Base-by-base conservation (phyloP, 1,284 basidiomycete species). In the Ceratobasidium sp. region DNA sequence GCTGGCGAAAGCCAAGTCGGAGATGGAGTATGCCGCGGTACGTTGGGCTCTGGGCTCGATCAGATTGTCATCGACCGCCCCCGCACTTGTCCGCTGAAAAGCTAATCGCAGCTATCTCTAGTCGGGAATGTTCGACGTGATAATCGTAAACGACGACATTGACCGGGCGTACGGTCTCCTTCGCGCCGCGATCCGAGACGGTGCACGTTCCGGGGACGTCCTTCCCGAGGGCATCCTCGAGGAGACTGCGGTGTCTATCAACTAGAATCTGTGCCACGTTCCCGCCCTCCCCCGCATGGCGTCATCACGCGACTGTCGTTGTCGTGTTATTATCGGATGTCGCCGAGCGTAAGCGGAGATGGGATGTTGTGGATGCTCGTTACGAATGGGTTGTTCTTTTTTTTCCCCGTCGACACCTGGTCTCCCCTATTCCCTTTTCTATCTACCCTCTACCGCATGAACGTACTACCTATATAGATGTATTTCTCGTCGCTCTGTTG, bases 141-240 rank as follows among this genome's bases (percentile, higher is more conserved):
- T 98, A 74, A 90, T 99, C 77, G 90, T 98, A 77, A 99, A 99
- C 83, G 95, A 98, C 79, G 89, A 97, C 80, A 81, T 98, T 8
- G 93, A 97, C 49, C 83, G 88, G 9, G 94, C 97, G 4, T 98
- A 98, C 80, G 82, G 82, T 0, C 80, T 89, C 27, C 89, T 94
- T 29, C 66, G 66, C 37, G 39, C 27, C 51, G 41, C 43, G 54
- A 71, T 71, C 54, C 66, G 66, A 31, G 66, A 71, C 27, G 66
- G 66, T 27, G 39, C 49, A 48, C 53, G 66, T 39, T 39, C 53
- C 19, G 66, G 66, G 54, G 66, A 71, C 66, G 24, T 19, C 13
- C 66, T 71, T 39, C 66, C 66, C 54, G 54, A 71, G 14, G 66
- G 66, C 19, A 71, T 71, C 66, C 54, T 71, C 46, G 66, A 71